Conservation (phyloP, 495 filamentous ascomycete genomes). For the Penicillium chermesinum region DNA sequence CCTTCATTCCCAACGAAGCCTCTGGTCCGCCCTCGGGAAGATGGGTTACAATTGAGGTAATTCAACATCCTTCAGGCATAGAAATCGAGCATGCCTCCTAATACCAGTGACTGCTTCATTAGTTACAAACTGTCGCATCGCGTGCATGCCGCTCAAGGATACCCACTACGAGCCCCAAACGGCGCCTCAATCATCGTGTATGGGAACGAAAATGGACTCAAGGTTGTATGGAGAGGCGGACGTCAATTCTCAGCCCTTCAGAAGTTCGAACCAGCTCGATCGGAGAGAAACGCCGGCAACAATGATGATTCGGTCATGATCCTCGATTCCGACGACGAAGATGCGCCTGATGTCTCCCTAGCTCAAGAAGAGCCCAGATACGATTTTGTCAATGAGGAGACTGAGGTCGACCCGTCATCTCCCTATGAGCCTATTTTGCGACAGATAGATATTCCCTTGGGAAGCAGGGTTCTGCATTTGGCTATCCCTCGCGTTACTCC, state of each 20-base stretch:
- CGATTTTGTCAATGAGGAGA: conserved; percentile 54
- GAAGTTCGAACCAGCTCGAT: conserved; percentile 12
- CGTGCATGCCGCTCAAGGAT: conserved; percentile 65
- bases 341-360: conserved; percentile 34
- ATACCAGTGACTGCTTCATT: conserved; percentile 9
- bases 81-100: not conserved
- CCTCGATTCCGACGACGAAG: conserved; percentile 76
- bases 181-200: conserved; percentile 81
- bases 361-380: conserved; percentile 36
- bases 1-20: conserved; percentile 38
- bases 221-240: conserved; percentile 78
- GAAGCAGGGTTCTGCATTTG: conserved; percentile 55
- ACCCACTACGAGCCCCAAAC: conserved; percentile 73
- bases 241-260: conserved; percentile 50
- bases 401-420: conserved; percentile 52
- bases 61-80: not conserved
- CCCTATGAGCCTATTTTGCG: conserved; percentile 55
- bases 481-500: conserved; percentile 54
- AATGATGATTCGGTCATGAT: conserved; percentile 63
- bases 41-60: conserved; percentile 52
- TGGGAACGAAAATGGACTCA: conserved; percentile 73
- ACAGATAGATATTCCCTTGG: conserved; percentile 62
- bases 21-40: conserved; percentile 35
- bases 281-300: conserved; percentile 29
- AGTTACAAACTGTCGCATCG: conserved; percentile 76